Conservation (phyloP, 176 grass and related monocot species). For the Triticum monococcum region DNA sequence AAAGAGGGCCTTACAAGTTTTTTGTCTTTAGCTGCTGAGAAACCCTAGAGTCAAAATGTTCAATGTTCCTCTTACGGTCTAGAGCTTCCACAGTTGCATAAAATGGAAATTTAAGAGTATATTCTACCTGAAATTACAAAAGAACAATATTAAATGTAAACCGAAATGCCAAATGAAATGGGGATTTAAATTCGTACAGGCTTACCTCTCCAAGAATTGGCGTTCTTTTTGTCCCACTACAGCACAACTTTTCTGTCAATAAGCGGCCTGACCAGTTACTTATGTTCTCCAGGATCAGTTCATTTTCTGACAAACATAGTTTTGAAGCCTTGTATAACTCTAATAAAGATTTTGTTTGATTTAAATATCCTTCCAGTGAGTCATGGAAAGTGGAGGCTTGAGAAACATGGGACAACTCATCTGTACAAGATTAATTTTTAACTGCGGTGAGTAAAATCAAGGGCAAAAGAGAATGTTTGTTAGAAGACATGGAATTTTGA, state of each 20-base stretch:
- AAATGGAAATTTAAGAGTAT: conserved; percentile 60
- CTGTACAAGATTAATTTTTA: no score
- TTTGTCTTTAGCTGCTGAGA: conserved; percentile 41
- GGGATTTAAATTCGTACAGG: not conserved
- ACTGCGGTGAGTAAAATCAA: no score
- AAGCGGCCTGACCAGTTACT: no score
- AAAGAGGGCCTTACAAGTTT: conserved; percentile 39
- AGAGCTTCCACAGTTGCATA: conserved; percentile 62
- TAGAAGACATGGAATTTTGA: no score
- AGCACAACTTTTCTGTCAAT: not conserved
- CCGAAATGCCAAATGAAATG: not conserved
- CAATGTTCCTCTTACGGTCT: conserved; percentile 68
- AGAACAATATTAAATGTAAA: not conserved
- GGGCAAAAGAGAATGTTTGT: no score
- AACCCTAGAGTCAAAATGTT: conserved; percentile 38
- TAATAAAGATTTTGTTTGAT: no score
- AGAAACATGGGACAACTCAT: no score
- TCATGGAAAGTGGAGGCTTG: no score
- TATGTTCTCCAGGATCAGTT: no score
- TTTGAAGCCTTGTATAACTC: no score
- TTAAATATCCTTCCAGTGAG: no score
- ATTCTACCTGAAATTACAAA: conserved; percentile 44
- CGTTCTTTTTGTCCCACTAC: not conserved
- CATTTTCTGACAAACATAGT: no score
- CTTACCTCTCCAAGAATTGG: conserved; percentile 41